Base-by-base conservation (phyloP, 2,329 filamentous ascomycete species). In the Aspergillus persii region DNA sequence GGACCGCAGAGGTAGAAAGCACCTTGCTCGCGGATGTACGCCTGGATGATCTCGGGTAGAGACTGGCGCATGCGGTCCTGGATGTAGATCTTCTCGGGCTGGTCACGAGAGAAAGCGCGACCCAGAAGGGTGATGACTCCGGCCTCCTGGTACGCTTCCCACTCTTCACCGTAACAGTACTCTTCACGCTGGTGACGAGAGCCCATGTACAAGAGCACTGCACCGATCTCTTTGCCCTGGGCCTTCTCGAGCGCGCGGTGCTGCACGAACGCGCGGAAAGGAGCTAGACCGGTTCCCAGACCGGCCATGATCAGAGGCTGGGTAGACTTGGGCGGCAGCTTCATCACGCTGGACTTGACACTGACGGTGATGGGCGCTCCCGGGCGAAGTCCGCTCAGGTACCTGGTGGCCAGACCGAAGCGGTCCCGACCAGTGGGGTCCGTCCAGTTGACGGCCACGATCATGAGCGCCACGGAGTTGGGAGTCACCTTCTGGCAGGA, bases 201-300 rank as follows among this genome's bases (percentile, higher is more conserved):
- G 64, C 95, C 95, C 82, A 99, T 94, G 84, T 98, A 99, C 61
- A 99, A 81, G 55, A 99, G 86, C 63, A 98, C 95, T 48, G 92
- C 82, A 56, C 95, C 95, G 67, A 99, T 96, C 59, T 95, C 88
- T 81, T 96, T 93, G 77, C 95, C 95, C 76, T 96, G 91, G n/a
- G 92, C 89, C 81, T 96, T 96, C 76, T 99, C 94, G 86, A 96
- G 92, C 53, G 95, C 95, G 59, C 95, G 94, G 81, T 99, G 95
- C 80, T 99, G 95, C 50, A 98, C 90, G 73, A 99, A 99, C 61
- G 95, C 95, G 66, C 95, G 92, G 91, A 99, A 99, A n/a, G 95
- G 95, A 1, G 95, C 95, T 26, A 99, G 88, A 73, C 95, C 95
- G 0, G 95, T 99, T 64, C 95, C 95, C n/a, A 98, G 89, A 76